Conservation (phyloP, 176 grass and related monocot species). For the Rhynchospora pubera region DNA sequence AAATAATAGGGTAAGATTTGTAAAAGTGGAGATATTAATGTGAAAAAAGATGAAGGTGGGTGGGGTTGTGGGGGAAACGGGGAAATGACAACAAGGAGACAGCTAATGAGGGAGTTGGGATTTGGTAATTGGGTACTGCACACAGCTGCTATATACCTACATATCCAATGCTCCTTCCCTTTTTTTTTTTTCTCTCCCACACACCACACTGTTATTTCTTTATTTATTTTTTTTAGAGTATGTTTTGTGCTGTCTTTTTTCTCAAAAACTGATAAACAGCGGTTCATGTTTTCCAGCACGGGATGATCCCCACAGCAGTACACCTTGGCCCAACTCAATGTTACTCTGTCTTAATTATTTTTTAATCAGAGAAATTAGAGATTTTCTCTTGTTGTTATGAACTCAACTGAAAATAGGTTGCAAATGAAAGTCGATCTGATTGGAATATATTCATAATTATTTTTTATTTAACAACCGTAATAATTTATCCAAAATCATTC, state of each 20-base stretch:
- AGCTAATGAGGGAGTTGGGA: constrained; percentile 23
- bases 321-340: background rate
- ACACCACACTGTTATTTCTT: background rate
- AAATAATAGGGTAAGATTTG: background rate
- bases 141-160: constrained; percentile 17
- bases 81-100: constrained; percentile 29
- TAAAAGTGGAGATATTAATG: constrained; percentile 15
- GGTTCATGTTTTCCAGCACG: background rate
- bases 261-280: constrained; percentile 1
- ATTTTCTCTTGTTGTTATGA: background rate
- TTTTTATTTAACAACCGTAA: too few species aligned
- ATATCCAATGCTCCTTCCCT: background rate
- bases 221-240: background rate
- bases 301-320: background rate
- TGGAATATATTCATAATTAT: too few species aligned
- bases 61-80: constrained; percentile 17
- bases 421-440: background rate
- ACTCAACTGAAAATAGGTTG: background rate
- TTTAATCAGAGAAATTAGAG: background rate
- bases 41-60: constrained; percentile 17
- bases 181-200: background rate
- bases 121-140: constrained; percentile 20
- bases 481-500: too few species aligned
- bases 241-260: constrained; percentile 18
- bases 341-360: background rate